Evolutionary conservation across 768 basidiomycete species (phyloP).

Genomic region (Mycena belliarum): DNA sequence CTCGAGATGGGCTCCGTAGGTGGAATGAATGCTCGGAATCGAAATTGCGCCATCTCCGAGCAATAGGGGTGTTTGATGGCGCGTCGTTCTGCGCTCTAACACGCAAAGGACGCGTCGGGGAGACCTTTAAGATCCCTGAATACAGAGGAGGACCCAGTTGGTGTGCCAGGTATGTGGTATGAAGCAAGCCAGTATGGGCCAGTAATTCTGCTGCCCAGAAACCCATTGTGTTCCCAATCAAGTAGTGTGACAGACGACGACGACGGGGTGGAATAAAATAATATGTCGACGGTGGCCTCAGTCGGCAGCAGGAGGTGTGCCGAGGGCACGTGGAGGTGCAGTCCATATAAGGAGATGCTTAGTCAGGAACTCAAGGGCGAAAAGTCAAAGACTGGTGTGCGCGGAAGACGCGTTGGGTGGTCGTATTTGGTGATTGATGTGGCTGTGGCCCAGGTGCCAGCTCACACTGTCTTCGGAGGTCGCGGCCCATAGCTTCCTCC

Average conservation of each 20-base stretch:
- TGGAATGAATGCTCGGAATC: not conserved
- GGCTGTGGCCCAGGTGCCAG: no score
- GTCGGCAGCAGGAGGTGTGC: not conserved
- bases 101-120: not conserved
- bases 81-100: not conserved
- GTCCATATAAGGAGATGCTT: not conserved
- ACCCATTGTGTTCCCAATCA: not conserved
- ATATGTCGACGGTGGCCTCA: not conserved
- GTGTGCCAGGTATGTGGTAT: not conserved
- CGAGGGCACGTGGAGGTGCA: not conserved
- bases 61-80: not conserved
- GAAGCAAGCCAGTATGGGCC: not conserved
- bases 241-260: not conserved
- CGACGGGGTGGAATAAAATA: not conserved
- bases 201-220: not conserved
- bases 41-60: not conserved
- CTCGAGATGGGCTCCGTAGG: not conserved
- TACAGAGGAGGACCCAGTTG: not conserved
- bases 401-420: no score
- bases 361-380: not conserved
- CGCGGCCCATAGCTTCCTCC: no score
- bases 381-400: not conserved
- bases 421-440: no score
- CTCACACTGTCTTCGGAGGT: no score
- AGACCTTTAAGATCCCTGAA: not conserved